Evolutionary conservation across 2,329 filamentous ascomycete species (phyloP).

Genomic region (Samsoniella hepiali): DNA sequence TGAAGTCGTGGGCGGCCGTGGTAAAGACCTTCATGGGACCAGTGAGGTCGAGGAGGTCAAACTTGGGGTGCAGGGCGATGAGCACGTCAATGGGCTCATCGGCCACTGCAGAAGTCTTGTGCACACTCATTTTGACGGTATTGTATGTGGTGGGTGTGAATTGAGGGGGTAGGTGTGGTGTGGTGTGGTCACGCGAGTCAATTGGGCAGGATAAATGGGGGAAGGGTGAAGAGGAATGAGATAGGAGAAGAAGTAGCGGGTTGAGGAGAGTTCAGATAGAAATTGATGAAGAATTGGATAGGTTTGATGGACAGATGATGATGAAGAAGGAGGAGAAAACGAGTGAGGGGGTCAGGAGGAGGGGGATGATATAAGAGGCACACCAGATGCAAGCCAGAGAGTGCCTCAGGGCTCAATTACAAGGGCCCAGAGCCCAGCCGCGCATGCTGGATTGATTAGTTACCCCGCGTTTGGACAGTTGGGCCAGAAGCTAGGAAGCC

Average conservation of each 20-base stretch:
- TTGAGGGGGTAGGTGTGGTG: conserved; percentile 11
- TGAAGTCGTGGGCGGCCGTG: conserved; percentile 50
- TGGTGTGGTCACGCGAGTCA: conserved; percentile 14
- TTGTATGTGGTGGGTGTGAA: conserved; percentile 24
- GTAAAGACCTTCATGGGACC: conserved; percentile 52
- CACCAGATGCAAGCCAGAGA: background rate
- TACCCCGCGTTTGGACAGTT: conserved; percentile 19
- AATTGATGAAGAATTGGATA: conserved; percentile 10
- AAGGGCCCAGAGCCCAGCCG: background rate
- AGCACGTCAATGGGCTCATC: conserved; percentile 60
- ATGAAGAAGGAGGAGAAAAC: conserved; percentile 9
- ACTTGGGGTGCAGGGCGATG: conserved; percentile 58
- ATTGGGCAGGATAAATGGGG: conserved; percentile 13
- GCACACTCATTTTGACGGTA: conserved; percentile 52
- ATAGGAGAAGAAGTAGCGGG: conserved; percentile 21
- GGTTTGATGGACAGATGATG: conserved; percentile 14
- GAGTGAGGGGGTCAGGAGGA: conserved; percentile 12
- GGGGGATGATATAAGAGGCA: conserved; percentile 16
- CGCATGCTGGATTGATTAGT: background rate
- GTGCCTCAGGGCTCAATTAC: conserved; percentile 17
- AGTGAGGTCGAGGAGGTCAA: conserved; percentile 57
- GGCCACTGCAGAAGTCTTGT: conserved; percentile 56
- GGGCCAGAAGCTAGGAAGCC: background rate
- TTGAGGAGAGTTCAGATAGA: conserved; percentile 26
- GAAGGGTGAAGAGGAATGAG: conserved; percentile 6